Base-by-base conservation (phyloP, 306 rosid genomes). In the Senna tora region DNA sequence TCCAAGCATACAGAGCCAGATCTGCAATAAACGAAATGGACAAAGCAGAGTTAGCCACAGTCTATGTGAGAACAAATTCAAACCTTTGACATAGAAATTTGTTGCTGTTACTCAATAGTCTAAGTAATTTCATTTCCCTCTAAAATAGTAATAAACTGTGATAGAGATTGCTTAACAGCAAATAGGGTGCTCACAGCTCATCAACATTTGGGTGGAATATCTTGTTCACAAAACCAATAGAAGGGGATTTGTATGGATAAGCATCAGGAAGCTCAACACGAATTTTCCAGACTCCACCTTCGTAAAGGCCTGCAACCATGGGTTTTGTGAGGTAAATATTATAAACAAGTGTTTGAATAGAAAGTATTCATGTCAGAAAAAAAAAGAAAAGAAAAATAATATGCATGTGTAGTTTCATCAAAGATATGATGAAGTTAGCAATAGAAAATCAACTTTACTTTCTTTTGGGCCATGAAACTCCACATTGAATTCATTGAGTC, bases 1-100 rank as follows among this genome's bases (percentile, higher is more conserved):
- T 90, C 98, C 84, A 90, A 81, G 89, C 98, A 93, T 62, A 93
- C 96, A 75, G 96, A 84, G 69, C 98, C 98, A 70, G 98, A 90
- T 77, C 98, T 93, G 90, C 87, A 85, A 73, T 71, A 62, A 69
- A 71, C 6, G 55, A 78, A 84, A 81, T 11, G 34, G 34, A 67
- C 54, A 72, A 67, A 52, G 45, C 67, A 52, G 45, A 72, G 68
- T 79, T 76, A 87, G 85, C 12, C 75, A 77, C 39, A 47, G 38
- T 68, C 73, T 73, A 46, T 11, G 2, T 36, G 55, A 60, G 36
- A 51, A 69, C 54, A 73, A 59, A 81, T 53, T 63, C 53, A 71
- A 33, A 46, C 15, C 52, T 7, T 52, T 52, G 30, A 9, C 11
- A 57, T 46, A 77, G 25, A 38, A 77, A 50, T 53, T 52, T 60